These are phyloP conservation scores for Craterostigma plantagineum DNA, from an alignment of 257 asterid genomes.

Conservation along the genomic window DNA sequence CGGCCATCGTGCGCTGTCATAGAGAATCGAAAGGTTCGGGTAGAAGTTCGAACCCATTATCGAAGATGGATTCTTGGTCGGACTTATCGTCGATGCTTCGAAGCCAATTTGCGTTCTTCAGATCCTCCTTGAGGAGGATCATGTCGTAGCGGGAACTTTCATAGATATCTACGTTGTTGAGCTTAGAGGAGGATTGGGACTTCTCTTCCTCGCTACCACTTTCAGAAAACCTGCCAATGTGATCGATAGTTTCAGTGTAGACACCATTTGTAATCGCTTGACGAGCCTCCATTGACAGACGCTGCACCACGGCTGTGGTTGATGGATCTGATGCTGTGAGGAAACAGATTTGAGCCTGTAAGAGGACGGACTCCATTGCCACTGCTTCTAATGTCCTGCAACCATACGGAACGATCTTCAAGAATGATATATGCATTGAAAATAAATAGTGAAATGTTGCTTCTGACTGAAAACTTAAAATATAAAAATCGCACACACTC, in stretches of 20 bases:
- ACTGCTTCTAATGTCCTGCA: conserved; percentile 74
- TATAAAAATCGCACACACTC: too few species aligned
- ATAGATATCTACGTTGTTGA: conserved; percentile 41
- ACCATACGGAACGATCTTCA: conserved; percentile 9
- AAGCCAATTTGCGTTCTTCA: conserved; percentile 75
- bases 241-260: conserved; percentile 33
- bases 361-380: conserved; percentile 42
- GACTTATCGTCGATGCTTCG: conserved; percentile 69
- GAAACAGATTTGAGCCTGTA: conserved; percentile 73
- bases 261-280: conserved; percentile 16
- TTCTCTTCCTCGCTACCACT: conserved; percentile 49
- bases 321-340: conserved; percentile 81
- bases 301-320: conserved; percentile 31
- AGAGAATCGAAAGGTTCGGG: conserved; percentile 86
- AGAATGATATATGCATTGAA: conserved; percentile 9
- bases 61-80: conserved; percentile 71
- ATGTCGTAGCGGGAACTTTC: conserved; percentile 90
- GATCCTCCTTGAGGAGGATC: conserved; percentile 74
- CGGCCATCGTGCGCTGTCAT: too few species aligned
- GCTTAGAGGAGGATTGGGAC: conserved; percentile 34
- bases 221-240: conserved; percentile 36
- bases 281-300: conserved; percentile 24
- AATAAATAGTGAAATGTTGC: not conserved
- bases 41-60: conserved; percentile 64
- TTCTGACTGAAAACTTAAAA: not conserved